Evolutionary conservation across 2,329 filamentous ascomycete species (phyloP), one percentile per base, ranked within the genome.

Genomic region (Microdochium bolleyi): DNA sequence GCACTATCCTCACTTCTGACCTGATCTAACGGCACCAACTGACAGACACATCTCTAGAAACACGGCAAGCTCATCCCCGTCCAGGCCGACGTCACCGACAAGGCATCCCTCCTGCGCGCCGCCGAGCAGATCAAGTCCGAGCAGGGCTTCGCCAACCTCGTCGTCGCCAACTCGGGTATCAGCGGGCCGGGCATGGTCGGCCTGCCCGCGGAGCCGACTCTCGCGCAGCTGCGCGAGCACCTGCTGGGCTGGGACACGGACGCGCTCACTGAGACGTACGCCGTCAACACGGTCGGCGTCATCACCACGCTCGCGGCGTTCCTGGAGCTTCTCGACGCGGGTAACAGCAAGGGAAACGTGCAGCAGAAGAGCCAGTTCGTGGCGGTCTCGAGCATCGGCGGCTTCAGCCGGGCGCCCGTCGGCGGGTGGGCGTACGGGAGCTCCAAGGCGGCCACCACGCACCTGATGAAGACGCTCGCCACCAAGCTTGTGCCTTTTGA

Each of bases 391-490:
- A 82, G 76, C 51, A 85, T 88, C 67, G 81, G 75, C 1, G 84
- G 79, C 0, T 80, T 85, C 52, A 80, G 84, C 63, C 76, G 84
- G 49, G 66, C 76, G 27, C 70, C 79, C 0, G 76, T 84, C 53
- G 77, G 80, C 24, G 83, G 87, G 56, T 87, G 83, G 63, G 76
- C 78, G 0, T 88, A 88, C 67, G 83, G 83, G 53, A 74, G 80
- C 1, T 82, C 79, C 52, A 88, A 89, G 68, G 83, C 80, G 1
- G 85, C 79, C 0, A 79, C 82, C 0, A 79, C 83, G 2, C 84
- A 88, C 58, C 65, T 88, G 58, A 81, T 81, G 24, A 87, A 86
- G 65, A 74, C 85, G 61, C 76, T 88, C 65, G 78, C 78, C 7
- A 80, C 82, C 21, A 76, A 80, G 60, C 75, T 88, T 49, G 73